Base-by-base conservation (phyloP, 306 rosid genomes). In the Cucurbita maxima region DNA sequence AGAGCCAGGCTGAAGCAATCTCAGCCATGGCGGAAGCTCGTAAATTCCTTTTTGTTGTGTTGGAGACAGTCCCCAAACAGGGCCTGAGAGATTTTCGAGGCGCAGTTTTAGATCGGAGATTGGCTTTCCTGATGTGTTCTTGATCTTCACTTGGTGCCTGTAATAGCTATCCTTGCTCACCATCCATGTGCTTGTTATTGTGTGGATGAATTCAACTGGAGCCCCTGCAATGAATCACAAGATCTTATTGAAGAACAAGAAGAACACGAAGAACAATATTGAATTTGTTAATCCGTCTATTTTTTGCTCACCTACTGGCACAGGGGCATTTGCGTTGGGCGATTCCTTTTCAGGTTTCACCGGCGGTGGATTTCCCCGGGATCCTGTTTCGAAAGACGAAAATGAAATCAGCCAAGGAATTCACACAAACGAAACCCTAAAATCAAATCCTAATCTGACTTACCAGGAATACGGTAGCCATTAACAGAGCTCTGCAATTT, bases 1-100 rank as follows among this genome's bases (percentile, higher is more conserved):
- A 4, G 92, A 82, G 14, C 84, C 91, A 25, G 96, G 92, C 13
- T 85, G 85, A 70, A 90, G 62, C 11, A 83, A 88, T 55, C 78
- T 81, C 19, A 73, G 80, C 96, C 96, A 88, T 8, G 69, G 74
- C 2, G 96, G 98, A 71, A 92, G 88, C 72, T 83, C 88, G 18
- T 90, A 92, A 10, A 73, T 72, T 70, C 86, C 83, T 85, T 87
- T 85, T 15, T 83, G 84, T 7, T 63, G 22, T 14, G 89, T 84
- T 59, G 89, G 82, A 82, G 87, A 79, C n/a, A 90, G 86, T 44
- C 96, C 98, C 96, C 96, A 92, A 2, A 90, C 8, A 0, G 92
- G 66, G 2, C 98, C 98, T 44, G 89, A 52, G 14, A 92, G 96
- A 37, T 90, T 79, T 12, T 76, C 79, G 36, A 92, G 60, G 76